Base-by-base conservation (phyloP, 306 rosid genomes). In the Vigna radiata region DNA sequence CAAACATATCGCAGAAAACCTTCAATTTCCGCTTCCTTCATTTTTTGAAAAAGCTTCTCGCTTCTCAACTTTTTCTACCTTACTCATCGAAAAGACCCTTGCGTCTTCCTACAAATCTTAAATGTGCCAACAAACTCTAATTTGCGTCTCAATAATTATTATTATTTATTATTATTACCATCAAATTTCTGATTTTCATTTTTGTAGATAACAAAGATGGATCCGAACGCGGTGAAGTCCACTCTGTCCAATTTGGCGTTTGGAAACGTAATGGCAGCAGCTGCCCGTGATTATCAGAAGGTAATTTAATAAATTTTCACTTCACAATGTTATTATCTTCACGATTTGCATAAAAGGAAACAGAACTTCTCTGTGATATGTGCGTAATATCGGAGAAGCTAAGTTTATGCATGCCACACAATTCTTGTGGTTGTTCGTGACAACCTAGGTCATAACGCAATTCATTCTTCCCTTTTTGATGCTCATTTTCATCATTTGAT, bases 211-310 rank as follows among this genome's bases (percentile, higher is more conserved):
- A 5, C 39, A 83, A 75, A 79, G 53, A 93, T 91, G 97, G 96
- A 94, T 86, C 96, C 97, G n/a, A 70, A 91, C 78, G 67, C 90
- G 6, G 94, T 91, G 25, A 90, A 94, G 67, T 94, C 98, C 71
- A 94, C 96, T 27, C 88, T 94, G 18, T 77, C 93, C 33, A 90
- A 94, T 83, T 85, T 94, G 55, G 96, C 96, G 0, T 91, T 89
- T 56, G 98, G 98, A 65, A 90, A 94, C 77, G 97, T 91, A 47
- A 91, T 94, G 80, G 97, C 95, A 0, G 98, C 97, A 11, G 98
- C 98, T 17, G 96, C 92, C 16, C 96, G 97, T 21, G 88, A 90
- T 89, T 94, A 94, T 78, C 93, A 94, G 59, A 87, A 90, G 90
- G 95, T 81, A 8, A 37, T 68, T 54, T 13, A 0, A 36, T 29